Conservation (phyloP, 257 asterid genomes). For the Anisodus tanguticus region DNA sequence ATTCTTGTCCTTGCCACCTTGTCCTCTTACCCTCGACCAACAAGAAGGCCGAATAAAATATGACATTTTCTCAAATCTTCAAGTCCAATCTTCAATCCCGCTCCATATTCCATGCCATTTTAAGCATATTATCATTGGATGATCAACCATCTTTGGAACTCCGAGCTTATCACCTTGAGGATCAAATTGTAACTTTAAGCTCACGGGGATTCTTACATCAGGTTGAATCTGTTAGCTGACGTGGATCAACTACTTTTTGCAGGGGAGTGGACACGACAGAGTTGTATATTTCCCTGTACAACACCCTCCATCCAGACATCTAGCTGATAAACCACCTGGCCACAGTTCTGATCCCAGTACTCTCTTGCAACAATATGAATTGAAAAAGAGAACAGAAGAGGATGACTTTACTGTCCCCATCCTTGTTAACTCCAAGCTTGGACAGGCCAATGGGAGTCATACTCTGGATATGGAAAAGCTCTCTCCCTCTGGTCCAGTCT, state of each 20-base stretch:
- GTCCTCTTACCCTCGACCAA: too few relatives aligned
- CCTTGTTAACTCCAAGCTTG: constrained; percentile 47
- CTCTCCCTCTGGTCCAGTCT: constrained; percentile 42
- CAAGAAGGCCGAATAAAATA: too few relatives aligned
- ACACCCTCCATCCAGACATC: constrained; percentile 44
- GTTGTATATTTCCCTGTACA: constrained; percentile 44
- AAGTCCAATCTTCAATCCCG: too few relatives aligned
- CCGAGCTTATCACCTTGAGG: too few relatives aligned
- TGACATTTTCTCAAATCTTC: too few relatives aligned
- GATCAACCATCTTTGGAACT: too few relatives aligned
- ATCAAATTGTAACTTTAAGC: too few relatives aligned
- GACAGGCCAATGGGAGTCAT: constrained; percentile 45
- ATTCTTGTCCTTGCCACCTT: too few relatives aligned
- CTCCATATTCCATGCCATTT: too few relatives aligned
- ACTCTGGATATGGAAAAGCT: constrained; percentile 35
- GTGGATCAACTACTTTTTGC: constrained; percentile 33
- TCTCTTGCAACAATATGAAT: constrained; percentile 46
- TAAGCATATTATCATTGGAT: too few relatives aligned
- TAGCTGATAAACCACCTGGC: constrained; percentile 50
- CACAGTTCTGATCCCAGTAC: constrained; percentile 43
- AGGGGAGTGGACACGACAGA: constrained; percentile 61
- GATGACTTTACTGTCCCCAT: constrained; percentile 83
- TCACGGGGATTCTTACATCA: too few relatives aligned
- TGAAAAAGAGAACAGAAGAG: constrained; percentile 56
- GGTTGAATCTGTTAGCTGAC: constrained; percentile 11